These are phyloP conservation scores for Tetracladium marchalianum DNA, from an alignment of 495 filamentous ascomycete genomes.

Conservation along the genomic window DNA sequence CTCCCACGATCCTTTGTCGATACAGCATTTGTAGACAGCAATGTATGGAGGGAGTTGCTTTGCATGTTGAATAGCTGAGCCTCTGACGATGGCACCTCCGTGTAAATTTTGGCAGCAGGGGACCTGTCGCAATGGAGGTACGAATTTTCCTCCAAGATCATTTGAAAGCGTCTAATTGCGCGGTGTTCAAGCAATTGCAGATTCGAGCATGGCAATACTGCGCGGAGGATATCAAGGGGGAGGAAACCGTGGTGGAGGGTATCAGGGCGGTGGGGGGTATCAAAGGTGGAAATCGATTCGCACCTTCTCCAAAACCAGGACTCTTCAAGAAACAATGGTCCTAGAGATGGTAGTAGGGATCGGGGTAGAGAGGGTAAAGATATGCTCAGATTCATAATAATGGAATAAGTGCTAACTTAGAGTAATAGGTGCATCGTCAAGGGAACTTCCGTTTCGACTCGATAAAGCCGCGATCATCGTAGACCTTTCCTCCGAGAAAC, in stretches of 20 bases:
- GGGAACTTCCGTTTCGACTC: constrained; percentile 22
- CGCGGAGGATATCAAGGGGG: too few relatives aligned
- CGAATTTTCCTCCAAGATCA: constrained; percentile 1
- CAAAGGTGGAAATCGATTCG: constrained; percentile 7
- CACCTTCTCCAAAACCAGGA: constrained; percentile 11
- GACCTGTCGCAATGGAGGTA: constrained; percentile 61
- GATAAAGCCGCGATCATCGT: constrained; percentile 43
- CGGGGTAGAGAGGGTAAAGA: too few relatives aligned
- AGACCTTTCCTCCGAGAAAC: constrained; percentile 60
- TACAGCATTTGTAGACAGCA: too few relatives aligned
- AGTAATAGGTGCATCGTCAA: constrained; percentile 1
- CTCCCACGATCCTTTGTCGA: too few relatives aligned
- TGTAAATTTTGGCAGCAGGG: constrained; percentile 68
- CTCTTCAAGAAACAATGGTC: constrained; percentile 3
- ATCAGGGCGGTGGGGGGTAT: not conserved
- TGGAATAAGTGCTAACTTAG: constrained; percentile 28
- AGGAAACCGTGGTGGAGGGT: too few relatives aligned
- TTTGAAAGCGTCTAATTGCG: not conserved
- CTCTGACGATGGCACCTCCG: constrained; percentile 40
- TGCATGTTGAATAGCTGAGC: not conserved
- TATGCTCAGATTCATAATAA: not conserved
- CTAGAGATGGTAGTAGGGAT: constrained; percentile 4
- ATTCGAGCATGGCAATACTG: constrained; percentile 8
- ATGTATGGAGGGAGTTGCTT: too few relatives aligned
- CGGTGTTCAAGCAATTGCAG: constrained; percentile 12